These are phyloP conservation scores for Phyllostachys edulis DNA, from an alignment of 176 grass and related monocot species.

Conservation along the genomic window DNA sequence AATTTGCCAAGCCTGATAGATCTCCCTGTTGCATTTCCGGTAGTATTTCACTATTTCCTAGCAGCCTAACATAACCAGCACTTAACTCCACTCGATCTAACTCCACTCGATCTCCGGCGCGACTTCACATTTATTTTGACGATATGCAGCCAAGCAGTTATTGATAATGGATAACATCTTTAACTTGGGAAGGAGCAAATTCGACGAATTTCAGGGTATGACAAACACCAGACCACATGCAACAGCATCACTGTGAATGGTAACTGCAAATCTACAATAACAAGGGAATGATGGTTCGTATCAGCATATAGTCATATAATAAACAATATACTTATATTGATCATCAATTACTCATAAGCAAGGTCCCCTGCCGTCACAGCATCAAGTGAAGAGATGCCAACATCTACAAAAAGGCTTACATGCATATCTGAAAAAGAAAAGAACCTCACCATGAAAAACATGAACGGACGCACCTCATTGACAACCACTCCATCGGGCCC, in stretches of 20 bases:
- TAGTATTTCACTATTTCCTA: neutral
- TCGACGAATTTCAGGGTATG: conserved; percentile 29
- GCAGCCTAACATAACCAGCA: neutral
- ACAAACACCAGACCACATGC: neutral
- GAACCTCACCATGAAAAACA: conserved; percentile 23
- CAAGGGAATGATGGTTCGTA: neutral
- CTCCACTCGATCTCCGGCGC: neutral
- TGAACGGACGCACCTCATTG: conserved; percentile 44
- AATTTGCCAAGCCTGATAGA: neutral
- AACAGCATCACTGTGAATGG: neutral
- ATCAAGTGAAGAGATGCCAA: neutral
- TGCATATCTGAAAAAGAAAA: neutral
- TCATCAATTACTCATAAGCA: neutral
- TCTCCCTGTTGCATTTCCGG: neutral
- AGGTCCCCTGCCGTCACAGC: neutral
- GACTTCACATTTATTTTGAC: conserved; percentile 21
- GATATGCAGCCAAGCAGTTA: conserved; percentile 10
- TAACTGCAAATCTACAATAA: conserved; percentile 27
- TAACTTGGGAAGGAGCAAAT: conserved; percentile 11
- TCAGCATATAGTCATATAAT: conserved; percentile 1
- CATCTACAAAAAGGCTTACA: neutral
- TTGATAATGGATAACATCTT: neutral
- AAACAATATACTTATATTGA: neutral
- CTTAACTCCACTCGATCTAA: neutral
- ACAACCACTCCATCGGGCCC: conserved; percentile 79